Evolutionary conservation across 768 basidiomycete genomes (phyloP).

Genomic region (Tremella fuciformis): DNA sequence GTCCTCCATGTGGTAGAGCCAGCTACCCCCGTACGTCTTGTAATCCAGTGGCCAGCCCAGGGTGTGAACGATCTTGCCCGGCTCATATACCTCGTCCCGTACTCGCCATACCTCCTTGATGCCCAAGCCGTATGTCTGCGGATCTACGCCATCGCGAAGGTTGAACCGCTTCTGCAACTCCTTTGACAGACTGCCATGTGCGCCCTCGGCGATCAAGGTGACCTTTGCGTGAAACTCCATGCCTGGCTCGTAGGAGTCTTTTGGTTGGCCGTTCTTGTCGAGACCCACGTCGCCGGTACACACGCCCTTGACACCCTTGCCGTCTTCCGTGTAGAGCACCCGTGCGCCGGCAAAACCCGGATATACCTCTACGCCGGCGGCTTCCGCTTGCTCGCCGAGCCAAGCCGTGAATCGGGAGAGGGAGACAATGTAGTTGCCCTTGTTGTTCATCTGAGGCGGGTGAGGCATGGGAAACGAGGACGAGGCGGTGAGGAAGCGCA

Average conservation of each 20-base stretch:
- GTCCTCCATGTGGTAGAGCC: constrained; percentile 92
- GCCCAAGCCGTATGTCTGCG: constrained; percentile 94
- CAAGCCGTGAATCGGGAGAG: constrained; percentile 84
- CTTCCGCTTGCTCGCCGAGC: constrained; percentile 80
- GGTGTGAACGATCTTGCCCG: constrained; percentile 86
- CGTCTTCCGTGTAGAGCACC: constrained; percentile 66
- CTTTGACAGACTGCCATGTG: constrained; percentile 87
- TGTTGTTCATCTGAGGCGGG: constrained; percentile 94
- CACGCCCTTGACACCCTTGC: constrained; percentile 70
- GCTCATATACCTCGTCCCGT: constrained; percentile 61
- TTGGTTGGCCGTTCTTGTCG: constrained; percentile 69
- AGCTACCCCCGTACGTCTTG: constrained; percentile 86
- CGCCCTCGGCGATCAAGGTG: constrained; percentile 89
- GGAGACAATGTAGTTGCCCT: constrained; percentile 88
- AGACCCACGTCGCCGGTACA: constrained; percentile 92
- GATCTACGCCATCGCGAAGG: constrained; percentile 66
- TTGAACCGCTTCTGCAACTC: constrained; percentile 70
- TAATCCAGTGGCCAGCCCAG: constrained; percentile 87
- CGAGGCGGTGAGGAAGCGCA: constrained; percentile 77
- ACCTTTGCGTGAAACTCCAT: constrained; percentile 93
- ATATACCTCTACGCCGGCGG: constrained; percentile 86
- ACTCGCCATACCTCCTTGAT: constrained; percentile 98
- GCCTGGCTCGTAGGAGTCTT: constrained; percentile 88
- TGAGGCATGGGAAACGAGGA: constrained; percentile 79
- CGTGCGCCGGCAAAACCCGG: constrained; percentile 93